Conservation (phyloP, 2,329 filamentous ascomycete genomes). For the Periconia sp. region DNA sequence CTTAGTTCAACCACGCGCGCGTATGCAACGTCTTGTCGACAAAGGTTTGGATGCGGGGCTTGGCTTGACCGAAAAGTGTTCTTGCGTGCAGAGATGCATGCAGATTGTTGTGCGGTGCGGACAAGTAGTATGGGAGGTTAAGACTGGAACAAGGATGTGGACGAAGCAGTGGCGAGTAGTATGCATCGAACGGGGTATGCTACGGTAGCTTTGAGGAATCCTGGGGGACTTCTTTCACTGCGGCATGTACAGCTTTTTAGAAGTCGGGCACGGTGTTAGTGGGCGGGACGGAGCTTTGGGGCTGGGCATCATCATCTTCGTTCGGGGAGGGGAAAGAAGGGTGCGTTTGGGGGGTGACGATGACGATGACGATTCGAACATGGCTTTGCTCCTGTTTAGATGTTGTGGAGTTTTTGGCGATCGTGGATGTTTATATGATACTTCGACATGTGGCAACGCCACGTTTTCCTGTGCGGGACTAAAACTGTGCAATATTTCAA, state of each 20-base stretch:
- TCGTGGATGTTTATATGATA: not conserved
- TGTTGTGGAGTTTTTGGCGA: not conserved
- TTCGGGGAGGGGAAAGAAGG: not conserved
- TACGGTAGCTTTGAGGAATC: not conserved
- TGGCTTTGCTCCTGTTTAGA: not conserved
- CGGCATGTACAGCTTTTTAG: not conserved
- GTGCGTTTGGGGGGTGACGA: not conserved
- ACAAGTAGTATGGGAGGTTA: not conserved
- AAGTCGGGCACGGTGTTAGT: not conserved
- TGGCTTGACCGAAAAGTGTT: not conserved
- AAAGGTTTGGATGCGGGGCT: not conserved
- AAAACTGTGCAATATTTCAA: conserved; percentile 2
- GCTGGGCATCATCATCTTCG: not conserved
- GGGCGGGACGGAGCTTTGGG: not conserved
- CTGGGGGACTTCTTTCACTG: not conserved
- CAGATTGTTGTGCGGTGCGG: not conserved
- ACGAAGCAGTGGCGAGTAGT: not conserved
- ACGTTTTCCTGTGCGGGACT: not conserved
- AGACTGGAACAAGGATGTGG: not conserved
- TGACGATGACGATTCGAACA: not conserved
- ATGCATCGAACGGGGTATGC: not conserved
- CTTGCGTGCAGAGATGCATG: not conserved
- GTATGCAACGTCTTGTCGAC: not conserved
- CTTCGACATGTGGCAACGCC: not conserved
- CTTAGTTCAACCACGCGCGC: not conserved